Conservation (phyloP, 208 protist species). For the Trypanosoma boissoni region DNA sequence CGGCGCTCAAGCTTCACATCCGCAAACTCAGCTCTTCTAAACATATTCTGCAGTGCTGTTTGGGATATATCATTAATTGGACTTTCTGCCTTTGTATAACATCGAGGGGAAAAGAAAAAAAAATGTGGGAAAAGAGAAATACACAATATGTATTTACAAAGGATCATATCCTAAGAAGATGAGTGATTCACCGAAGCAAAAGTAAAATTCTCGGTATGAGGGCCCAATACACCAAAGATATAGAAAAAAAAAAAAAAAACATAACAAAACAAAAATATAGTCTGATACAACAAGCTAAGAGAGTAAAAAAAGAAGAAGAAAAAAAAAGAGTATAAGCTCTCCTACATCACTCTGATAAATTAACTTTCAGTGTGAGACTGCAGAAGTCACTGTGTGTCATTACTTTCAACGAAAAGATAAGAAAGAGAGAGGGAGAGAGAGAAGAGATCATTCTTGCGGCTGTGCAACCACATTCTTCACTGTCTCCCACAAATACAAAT, state of each 20-base stretch:
- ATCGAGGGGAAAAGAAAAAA: background rate
- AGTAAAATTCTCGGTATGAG: conserved; percentile 13
- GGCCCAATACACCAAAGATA: no score
- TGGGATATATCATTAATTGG: no score
- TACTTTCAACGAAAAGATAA: no score
- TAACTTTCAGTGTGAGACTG: no score
- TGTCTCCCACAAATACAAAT: no score
- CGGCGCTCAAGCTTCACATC: conserved; percentile 5
- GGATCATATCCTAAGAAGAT: no score
- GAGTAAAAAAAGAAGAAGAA: background rate
- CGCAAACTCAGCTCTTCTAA: conserved; percentile 12
- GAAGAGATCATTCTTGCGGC: no score
- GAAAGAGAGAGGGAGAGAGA: no score
- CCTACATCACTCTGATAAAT: no score
- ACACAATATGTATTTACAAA: background rate
- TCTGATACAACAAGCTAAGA: conserved; percentile 10
- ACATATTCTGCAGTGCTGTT: no score
- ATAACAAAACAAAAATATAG: conserved; percentile 18
- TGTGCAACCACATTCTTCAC: no score
- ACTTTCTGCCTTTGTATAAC: background rate
- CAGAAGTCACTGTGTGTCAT: no score
- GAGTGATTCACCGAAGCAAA: conserved; percentile 5
- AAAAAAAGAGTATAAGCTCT: conserved; percentile 4
- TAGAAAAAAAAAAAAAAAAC: conserved; percentile 16
- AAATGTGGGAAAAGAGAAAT: background rate